Base-by-base conservation (phyloP, 257 asterid genomes). In the Eustoma russellianum region DNA sequence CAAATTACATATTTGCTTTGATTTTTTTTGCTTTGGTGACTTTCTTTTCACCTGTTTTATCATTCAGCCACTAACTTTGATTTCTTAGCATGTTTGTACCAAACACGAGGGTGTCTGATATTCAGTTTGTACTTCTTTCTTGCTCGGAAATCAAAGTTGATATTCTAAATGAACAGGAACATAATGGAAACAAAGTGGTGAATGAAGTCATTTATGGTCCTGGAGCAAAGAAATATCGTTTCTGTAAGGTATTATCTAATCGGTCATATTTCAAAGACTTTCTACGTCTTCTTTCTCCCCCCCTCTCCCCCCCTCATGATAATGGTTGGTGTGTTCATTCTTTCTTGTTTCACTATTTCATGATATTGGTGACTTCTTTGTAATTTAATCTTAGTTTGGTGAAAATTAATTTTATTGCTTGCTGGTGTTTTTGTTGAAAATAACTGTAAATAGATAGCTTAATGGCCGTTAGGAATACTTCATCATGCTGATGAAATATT, bases 111-210 rank as follows among this genome's bases (percentile, higher is more conserved):
- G 30, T 24, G 30, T 45, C 44, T 55, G 59, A 10, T 15, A 19
- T 17, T n/a, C 12, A 55, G 13, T 13, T 2, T 24, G 30, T 24
- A 24, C 30, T 24, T 24, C 30, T 24, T 24, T 2, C 11, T 46
- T 49, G 41, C 46, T 54, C 38, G 7, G 33, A 47, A 59, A 33
- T 41, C 28, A 5, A 35, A 38, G 11, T 9, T 45, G 35, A 13
- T 43, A 19, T 54, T 38, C 16, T 56, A 9, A 57, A 49, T 50
- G 18, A 17, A 43, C 33, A 88, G 97, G 95, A 82, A 60, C 67
- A 79, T n/a, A 86, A 85, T 74, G 97, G 95, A 65, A 80, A 77
- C 67, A 82, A 80, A 73, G 76, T 85, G 57, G 79, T 85, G 68
- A 74, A 33, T 46, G 91, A 82, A 65, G 66, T 71, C 64, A 77